Evolutionary conservation across 495 filamentous ascomycete species (phyloP).

Genomic region (Chaetomium fimeti): DNA sequence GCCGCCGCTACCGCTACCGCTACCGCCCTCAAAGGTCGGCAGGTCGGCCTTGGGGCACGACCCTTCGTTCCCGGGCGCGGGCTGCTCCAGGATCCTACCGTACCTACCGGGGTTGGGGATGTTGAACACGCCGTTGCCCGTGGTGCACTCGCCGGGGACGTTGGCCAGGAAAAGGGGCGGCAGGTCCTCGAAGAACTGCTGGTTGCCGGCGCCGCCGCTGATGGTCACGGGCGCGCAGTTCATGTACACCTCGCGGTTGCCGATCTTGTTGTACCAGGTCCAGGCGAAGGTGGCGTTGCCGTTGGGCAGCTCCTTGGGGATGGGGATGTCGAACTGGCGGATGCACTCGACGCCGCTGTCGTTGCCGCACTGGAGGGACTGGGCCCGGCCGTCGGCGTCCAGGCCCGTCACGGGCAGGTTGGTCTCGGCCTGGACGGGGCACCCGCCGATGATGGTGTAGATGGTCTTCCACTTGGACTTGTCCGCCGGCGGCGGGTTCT

Average conservation of each 20-base stretch:
- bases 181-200: conserved; percentile 36
- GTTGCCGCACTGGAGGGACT: conserved; percentile 30
- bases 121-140: conserved; percentile 28
- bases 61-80: conserved; percentile 44
- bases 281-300: conserved; percentile 73
- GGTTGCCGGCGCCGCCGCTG: conserved; percentile 36
- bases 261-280: conserved; percentile 87
- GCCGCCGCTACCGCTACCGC: conserved; percentile 1
- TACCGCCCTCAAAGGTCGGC: conserved; percentile 22
- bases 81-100: conserved; percentile 28
- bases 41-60: conserved; percentile 54
- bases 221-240: conserved; percentile 78
- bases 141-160: conserved; percentile 36
- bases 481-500: conserved; percentile 53
- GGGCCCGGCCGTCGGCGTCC: conserved; percentile 26
- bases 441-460: conserved; percentile 73
- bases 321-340: conserved; percentile 43
- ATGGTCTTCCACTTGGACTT: conserved; percentile 69
- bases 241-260: conserved; percentile 89
- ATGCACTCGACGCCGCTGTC: conserved; percentile 33
- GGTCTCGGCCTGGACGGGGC: conserved; percentile 53
- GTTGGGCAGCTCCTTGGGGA: conserved; percentile 55
- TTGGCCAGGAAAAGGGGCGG: conserved; percentile 63
- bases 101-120: conserved; percentile 36
- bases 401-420: conserved; percentile 39